phyloP scores from a whole-genome alignment of 2,329 filamentous ascomycete genomes.

The Pyrenophora seminiperda region DNA sequence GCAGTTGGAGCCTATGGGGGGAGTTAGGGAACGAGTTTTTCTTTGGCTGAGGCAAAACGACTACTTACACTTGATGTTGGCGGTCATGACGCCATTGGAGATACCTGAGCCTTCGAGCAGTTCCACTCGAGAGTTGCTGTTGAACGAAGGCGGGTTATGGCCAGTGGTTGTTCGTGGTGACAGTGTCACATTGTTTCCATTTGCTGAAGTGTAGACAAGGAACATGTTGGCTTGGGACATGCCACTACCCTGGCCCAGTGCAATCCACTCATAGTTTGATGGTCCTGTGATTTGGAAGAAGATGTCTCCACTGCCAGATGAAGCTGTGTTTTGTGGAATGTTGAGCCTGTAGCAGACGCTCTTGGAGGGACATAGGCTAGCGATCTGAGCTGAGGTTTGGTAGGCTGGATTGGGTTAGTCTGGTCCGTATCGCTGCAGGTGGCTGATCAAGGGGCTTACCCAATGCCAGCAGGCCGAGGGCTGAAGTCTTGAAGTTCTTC shows the following conservation, averaged over 20 bases:
- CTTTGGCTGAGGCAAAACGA: fast-evolving
- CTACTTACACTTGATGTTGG: slow-evolving; percentile 59
- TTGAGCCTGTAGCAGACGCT: slow-evolving; percentile 58
- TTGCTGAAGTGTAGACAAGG: slow-evolving; percentile 60
- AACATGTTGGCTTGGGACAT: slow-evolving; percentile 66
- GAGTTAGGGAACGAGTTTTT: slow-evolving; percentile 17
- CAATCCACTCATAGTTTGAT: slow-evolving; percentile 59
- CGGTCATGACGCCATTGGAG: slow-evolving; percentile 58
- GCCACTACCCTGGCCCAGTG: slow-evolving; percentile 59
- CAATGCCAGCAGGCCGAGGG: slow-evolving; percentile 32
- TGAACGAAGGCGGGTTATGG: slow-evolving; percentile 51
- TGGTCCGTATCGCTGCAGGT: neutral
- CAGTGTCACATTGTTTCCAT: slow-evolving; percentile 61
- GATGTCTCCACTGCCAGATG: slow-evolving; percentile 59
- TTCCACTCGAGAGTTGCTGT: slow-evolving; percentile 52
- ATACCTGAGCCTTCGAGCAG: slow-evolving; percentile 62
- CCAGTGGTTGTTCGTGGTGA: slow-evolving; percentile 58
- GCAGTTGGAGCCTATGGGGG: slow-evolving; percentile 55
- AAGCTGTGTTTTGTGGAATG: slow-evolving; percentile 59
- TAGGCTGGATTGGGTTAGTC: slow-evolving; percentile 33
- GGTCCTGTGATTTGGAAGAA: slow-evolving; percentile 64
- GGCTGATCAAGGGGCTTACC: slow-evolving; percentile 24
- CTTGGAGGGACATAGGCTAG: slow-evolving; percentile 32
- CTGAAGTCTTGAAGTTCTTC: slow-evolving; percentile 20
- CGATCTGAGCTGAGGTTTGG: slow-evolving; percentile 38